Evolutionary conservation across 257 asterid species (phyloP), one percentile per base, ranked within the genome.

Genomic region (Linaria vulgaris): DNA sequence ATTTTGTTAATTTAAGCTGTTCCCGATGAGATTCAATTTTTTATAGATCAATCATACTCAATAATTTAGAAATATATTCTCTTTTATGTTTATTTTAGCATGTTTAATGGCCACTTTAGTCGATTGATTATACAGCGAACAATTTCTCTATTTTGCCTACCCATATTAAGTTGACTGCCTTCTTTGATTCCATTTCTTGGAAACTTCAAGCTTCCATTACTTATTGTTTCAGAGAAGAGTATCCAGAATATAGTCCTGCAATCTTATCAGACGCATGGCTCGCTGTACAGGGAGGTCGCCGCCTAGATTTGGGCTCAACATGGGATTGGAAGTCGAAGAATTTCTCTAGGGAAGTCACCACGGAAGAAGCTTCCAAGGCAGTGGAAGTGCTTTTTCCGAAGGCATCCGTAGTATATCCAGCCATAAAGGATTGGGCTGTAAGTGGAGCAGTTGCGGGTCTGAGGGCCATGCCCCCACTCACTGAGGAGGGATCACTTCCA

Each of bases 271-370:
- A 87, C 59, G 88, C 88, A n/a, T 94, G 99, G 99, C 82, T 90
- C 61, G 82, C 99, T 9, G 79, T 87, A 17, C 92, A 78, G 15
- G 95, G 95, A 43, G 80, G 85, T 49, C 84, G 81, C 44, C 51
- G 56, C 16, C 67, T 94, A 53, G 85, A 84, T 62, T 49, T 90
- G 71, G 95, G 99, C 34, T 90, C 99, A 25, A 87, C 99, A 1
- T 94, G 99, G 97, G 95, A 87, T 37, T 94, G 99, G 99, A 84
- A 74, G 27, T 90, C 97, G 6, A 78, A 54, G 66, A 85, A 85
- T 71, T 73, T 75, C 79, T 85, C 83, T 0, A 81, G 92, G 61
- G 46, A 72, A 8, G 95, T 90, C 47, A 54, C 86, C 1, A 19
- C 20, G 2, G 87, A 63, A 17, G 97, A 94, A 82, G 86, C 88